These are phyloP conservation scores for Penicillium soppii DNA, from an alignment of 495 filamentous ascomycete genomes.

Conservation along the genomic window DNA sequence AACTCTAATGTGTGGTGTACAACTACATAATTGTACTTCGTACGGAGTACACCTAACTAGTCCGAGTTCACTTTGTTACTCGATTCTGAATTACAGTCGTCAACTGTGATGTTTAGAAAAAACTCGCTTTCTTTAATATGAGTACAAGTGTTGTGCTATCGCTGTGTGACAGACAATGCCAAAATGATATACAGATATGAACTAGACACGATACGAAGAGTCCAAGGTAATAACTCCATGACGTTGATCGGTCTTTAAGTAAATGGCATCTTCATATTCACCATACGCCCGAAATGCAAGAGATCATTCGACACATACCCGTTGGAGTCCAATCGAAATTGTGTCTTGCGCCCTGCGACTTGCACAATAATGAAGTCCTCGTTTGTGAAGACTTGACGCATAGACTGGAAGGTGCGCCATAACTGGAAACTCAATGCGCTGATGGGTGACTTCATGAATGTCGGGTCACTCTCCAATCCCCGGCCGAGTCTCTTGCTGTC, in stretches of 20 bases:
- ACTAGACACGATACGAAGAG: background rate
- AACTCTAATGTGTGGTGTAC: too few species aligned
- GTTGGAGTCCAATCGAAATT: slow-evolving; percentile 40
- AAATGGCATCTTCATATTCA: slow-evolving; percentile 13
- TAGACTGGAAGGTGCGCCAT: slow-evolving; percentile 36
- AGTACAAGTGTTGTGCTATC: slow-evolving; percentile 1
- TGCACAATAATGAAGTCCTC: slow-evolving; percentile 49
- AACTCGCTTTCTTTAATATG: too few species aligned
- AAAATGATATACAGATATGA: slow-evolving; percentile 5
- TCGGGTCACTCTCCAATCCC: slow-evolving; percentile 15
- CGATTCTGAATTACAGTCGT: too few species aligned
- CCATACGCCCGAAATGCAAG: slow-evolving; percentile 32
- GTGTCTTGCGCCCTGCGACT: slow-evolving; percentile 39
- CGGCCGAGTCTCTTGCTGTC: slow-evolving; percentile 19
- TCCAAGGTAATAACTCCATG: background rate
- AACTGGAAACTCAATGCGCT: slow-evolving; percentile 32
- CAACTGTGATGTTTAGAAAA: too few species aligned
- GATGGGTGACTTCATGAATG: slow-evolving; percentile 38
- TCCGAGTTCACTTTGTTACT: too few species aligned
- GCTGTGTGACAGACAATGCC: background rate
- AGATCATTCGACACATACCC: slow-evolving; percentile 42
- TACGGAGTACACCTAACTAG: too few species aligned
- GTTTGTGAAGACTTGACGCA: slow-evolving; percentile 44
- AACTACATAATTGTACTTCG: too few species aligned
- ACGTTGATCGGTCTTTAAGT: background rate